Percentiles rank a stretch among this genome's conserved stretches.
Conservation (phyloP, 192 early-diverging fungal species). For the Helicostylum pulchrum region DNA sequence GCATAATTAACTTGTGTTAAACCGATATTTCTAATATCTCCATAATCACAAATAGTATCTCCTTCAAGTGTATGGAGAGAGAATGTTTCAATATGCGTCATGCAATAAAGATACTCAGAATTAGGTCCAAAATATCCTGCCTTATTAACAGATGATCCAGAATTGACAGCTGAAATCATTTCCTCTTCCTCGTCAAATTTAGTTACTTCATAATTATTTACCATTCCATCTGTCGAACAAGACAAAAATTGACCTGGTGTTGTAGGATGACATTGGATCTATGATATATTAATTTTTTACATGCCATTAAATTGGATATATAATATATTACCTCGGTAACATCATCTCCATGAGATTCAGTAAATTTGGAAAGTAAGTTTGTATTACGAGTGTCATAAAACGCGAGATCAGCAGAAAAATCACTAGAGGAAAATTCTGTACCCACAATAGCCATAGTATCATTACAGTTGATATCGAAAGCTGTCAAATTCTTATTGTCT, state of each 20-base stretch:
- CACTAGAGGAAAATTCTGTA: conserved; percentile 40
- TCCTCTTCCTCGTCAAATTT: conserved; percentile 88
- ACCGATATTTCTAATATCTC: conserved; percentile 70
- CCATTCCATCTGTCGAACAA: conserved; percentile 69
- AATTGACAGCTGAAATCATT: conserved; percentile 78
- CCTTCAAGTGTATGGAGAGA: conserved; percentile 71
- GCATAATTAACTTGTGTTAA: conserved; percentile 71
- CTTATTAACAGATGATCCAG: conserved; percentile 74
- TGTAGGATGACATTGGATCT: conserved; percentile 62
- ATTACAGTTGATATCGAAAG: conserved; percentile 51
- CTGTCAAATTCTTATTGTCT: conserved; percentile 39
- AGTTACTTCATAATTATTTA: conserved; percentile 72
- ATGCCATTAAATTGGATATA: not conserved
- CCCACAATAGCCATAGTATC: conserved; percentile 54
- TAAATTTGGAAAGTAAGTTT: conserved; percentile 38
- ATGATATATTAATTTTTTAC: not conserved
- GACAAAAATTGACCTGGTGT: conserved; percentile 55
- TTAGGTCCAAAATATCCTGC: conserved; percentile 90
- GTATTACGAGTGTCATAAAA: conserved; percentile 46
- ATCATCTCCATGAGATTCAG: conserved; percentile 74
- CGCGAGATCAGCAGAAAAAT: conserved; percentile 42
- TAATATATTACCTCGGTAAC: conserved; percentile 52
- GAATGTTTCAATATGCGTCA: conserved; percentile 91
- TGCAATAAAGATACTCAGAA: conserved; percentile 83
- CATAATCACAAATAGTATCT: conserved; percentile 66